A percentile compares a stretch with the other conserved stretches of the same genome.
Evolutionary conservation across 345 rosid genomes (phyloP).

Genomic region (Mallotus nudiflorus): DNA sequence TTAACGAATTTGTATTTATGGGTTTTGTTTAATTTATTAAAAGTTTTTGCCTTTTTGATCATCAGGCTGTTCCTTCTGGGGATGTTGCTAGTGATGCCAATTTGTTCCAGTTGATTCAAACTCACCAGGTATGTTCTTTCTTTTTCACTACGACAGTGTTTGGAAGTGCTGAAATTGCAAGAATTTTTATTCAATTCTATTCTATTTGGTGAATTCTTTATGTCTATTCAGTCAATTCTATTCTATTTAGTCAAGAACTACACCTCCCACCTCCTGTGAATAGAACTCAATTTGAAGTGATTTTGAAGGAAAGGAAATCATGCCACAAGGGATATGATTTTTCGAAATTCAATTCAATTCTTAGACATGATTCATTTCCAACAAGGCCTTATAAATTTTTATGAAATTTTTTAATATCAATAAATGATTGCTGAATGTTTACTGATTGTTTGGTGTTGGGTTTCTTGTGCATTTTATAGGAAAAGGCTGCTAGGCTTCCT

Average conservation of each 20-base stretch:
- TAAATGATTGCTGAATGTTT: not conserved
- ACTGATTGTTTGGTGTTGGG: slow-evolving; percentile 10
- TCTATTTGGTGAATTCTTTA: too few species aligned
- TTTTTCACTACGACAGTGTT: not conserved
- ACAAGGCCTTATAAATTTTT: too few species aligned
- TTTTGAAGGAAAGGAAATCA: not conserved
- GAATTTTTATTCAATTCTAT: too few species aligned
- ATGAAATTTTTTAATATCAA: not conserved
- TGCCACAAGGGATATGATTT: too few species aligned
- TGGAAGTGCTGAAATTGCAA: too few species aligned
- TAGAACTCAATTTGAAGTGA: too few species aligned
- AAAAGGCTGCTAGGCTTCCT: slow-evolving; percentile 78
- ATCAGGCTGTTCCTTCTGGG: slow-evolving; percentile 61
- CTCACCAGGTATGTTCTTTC: slow-evolving; percentile 59
- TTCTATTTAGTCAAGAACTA: too few species aligned
- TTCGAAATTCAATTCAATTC: too few species aligned
- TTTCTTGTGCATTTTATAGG: slow-evolving; percentile 42
- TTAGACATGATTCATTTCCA: too few species aligned
- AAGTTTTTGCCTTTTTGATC: slow-evolving; percentile 5
- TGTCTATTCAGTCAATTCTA: too few species aligned
- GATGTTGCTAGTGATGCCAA: slow-evolving; percentile 46
- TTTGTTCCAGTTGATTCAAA: slow-evolving; percentile 69
- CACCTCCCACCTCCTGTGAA: too few species aligned
- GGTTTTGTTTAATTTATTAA: not conserved
- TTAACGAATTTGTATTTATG: too few species aligned